These are phyloP conservation scores for Aphanomyces euteiches DNA, from an alignment of 352 stramenopile genomes.

Conservation along the genomic window DNA sequence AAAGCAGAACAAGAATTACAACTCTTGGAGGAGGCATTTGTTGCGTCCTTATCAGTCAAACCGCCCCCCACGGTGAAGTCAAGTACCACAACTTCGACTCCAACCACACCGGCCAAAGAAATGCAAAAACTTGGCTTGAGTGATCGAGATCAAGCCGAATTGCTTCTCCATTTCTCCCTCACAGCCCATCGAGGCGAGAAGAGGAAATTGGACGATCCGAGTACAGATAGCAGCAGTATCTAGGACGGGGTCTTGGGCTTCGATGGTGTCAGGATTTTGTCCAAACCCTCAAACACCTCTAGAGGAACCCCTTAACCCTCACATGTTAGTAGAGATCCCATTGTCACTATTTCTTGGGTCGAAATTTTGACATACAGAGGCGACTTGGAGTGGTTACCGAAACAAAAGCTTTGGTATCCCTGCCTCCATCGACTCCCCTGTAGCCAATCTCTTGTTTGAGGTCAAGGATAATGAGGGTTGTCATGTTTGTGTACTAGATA, in stretches of 20 bases:
- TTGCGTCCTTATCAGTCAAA: conserved; percentile 54
- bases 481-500: no score
- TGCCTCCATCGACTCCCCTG: no score
- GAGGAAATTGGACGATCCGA: not conserved
- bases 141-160: conserved; percentile 58
- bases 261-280: not conserved
- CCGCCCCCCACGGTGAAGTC: not conserved
- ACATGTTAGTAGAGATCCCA: no score
- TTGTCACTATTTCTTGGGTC: no score
- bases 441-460: no score
- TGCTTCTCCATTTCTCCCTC: conserved; percentile 74
- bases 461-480: no score
- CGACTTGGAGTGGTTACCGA: no score
- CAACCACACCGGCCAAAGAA: not conserved
- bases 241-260: not conserved
- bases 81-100: not conserved
- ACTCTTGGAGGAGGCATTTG: conserved; percentile 62
- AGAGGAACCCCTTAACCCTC: no score
- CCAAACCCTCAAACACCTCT: no score
- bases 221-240: not conserved
- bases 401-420: no score
- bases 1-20: conserved; percentile 53
- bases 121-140: not conserved
- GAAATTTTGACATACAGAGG: no score
- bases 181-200: conserved; percentile 41